Evolutionary conservation across 2,329 filamentous ascomycete genomes (phyloP).

Genomic region (Bisporella sp.): DNA sequence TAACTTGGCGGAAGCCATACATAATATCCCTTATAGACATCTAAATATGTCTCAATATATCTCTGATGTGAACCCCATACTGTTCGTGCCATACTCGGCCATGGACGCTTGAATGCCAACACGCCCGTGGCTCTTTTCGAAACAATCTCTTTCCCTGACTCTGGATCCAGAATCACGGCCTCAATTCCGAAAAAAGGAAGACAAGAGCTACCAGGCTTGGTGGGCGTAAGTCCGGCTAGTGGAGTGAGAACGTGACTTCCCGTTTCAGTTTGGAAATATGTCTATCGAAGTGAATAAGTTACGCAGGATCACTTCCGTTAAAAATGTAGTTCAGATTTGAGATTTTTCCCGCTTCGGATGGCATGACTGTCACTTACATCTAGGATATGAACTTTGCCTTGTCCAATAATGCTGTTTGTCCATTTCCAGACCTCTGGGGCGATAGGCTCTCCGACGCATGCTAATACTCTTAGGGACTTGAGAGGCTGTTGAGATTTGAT

Average conservation of each 20-base stretch:
- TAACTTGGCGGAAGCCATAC: conserved; percentile 50
- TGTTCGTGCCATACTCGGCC: too few relatives aligned
- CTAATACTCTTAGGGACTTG: neutral
- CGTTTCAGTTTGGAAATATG: neutral
- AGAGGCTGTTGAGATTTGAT: neutral
- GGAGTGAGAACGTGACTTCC: neutral
- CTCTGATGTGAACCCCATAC: too few relatives aligned
- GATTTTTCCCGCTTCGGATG: too few relatives aligned
- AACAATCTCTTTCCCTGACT: too few relatives aligned
- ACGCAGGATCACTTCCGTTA: too few relatives aligned
- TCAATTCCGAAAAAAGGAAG: too few relatives aligned
- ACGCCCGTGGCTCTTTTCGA: neutral
- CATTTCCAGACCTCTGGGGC: neutral
- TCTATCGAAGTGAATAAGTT: neutral
- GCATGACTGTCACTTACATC: neutral
- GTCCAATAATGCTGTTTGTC: neutral
- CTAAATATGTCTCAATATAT: conserved; percentile 27
- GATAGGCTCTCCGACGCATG: neutral
- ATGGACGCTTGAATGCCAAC: too few relatives aligned
- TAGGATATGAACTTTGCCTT: neutral
- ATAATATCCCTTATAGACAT: conserved; percentile 97
- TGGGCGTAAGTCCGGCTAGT: neutral
- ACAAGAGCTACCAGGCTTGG: neutral
- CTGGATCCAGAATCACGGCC: too few relatives aligned
- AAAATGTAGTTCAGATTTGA: too few relatives aligned